Evolutionary conservation across 805 yeast species (phyloP), one percentile per base, ranked within the genome.

Genomic region (Lipomyces lipofer): DNA sequence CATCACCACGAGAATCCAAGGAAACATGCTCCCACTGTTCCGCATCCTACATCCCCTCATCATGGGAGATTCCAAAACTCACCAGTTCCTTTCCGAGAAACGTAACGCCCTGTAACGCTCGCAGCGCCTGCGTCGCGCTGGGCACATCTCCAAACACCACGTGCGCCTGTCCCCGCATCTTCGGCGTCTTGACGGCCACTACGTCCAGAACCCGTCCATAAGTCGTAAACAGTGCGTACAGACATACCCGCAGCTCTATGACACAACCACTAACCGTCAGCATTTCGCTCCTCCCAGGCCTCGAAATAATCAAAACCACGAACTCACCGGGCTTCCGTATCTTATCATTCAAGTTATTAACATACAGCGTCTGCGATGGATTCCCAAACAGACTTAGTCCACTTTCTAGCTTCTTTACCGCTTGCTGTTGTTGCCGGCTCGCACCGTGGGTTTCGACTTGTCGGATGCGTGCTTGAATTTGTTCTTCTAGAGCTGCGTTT

Each of bases 111-210:
- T 70, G 70, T 3, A 71, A 56, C 3, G 62, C 50, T 10, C 56
- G 36, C 45, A 67, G 51, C 3, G 76, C 77, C 22, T 46, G 29
- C 4, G 62, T 50, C 4, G 78, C 76, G 12, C 63, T 44, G 13
- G 56, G 58, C 8, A 60, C 51, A 42, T 63, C 63, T 13, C 47
- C 59, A 43, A 70, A 74, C 25, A 67, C 75, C 8, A 75, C 52
- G 47, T 70, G 74, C 1, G 78, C 78, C 63, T 74, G 78, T 21
- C 78, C 78, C 6, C 77, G 62, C 77, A 74, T 72, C 43, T 61
- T 62, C 25, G 67, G 64, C 15, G 73, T 67, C 48, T 71, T 71
- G 54, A 66, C 58, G 3, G 74, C 69, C 22, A 73, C 69, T 13
- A 74, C 51, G 27, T 69, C 71, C 2, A 71, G 39, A 3, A 74